These are phyloP conservation scores for Leccinum incarnatum DNA, from an alignment of 768 basidiomycete genomes.

Conservation along the genomic window DNA sequence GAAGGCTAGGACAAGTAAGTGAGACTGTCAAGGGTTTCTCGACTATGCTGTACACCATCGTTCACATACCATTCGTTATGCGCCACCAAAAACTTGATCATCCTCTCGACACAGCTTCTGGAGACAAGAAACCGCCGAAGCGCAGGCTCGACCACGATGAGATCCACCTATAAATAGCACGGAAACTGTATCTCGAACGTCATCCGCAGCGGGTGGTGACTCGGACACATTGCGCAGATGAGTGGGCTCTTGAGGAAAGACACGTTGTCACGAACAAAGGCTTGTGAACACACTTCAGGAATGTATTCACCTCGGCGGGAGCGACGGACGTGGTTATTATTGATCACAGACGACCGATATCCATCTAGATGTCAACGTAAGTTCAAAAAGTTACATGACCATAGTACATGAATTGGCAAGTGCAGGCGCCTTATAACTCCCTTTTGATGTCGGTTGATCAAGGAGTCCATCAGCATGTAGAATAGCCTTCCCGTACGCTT, in stretches of 20 bases:
- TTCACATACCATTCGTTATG: no score
- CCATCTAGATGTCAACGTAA: background rate
- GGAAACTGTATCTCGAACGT: background rate
- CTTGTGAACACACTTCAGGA: background rate
- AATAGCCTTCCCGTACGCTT: no score
- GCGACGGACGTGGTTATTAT: background rate
- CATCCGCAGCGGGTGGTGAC: background rate
- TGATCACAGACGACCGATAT: background rate
- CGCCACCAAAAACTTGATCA: background rate
- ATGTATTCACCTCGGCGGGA: background rate
- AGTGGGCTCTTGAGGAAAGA: background rate
- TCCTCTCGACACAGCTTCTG: background rate
- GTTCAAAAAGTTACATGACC: background rate
- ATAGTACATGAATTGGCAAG: background rate
- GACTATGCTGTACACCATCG: no score
- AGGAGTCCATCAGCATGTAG: no score
- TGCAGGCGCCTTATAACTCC: background rate
- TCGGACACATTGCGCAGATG: background rate
- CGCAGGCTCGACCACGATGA: background rate
- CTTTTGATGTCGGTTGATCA: no score
- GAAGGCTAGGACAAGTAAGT: no score
- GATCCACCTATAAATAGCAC: background rate
- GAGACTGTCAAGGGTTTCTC: no score
- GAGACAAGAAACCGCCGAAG: background rate
- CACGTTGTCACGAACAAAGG: background rate